phyloP scores from a whole-genome alignment of 352 stramenopile species.

The Elongisporangium anandrum region DNA sequence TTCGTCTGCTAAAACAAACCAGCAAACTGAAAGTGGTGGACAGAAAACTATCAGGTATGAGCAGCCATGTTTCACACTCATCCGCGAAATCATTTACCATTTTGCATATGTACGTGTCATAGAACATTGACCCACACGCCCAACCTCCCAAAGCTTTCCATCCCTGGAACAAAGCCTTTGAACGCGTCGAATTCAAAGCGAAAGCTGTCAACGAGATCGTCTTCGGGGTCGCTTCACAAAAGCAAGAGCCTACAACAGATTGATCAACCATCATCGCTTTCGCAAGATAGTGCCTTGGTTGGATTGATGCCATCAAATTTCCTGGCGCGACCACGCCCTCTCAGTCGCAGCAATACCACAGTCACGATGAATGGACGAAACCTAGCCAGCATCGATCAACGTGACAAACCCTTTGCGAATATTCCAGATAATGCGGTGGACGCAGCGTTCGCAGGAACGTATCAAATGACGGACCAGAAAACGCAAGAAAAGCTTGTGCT shows the following conservation, averaged over 20 bases:
- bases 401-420: not conserved
- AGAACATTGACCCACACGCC: slow-evolving; percentile 13
- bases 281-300: not conserved
- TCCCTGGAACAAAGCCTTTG: slow-evolving; percentile 39
- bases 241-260: slow-evolving; percentile 8
- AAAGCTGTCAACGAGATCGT: slow-evolving; percentile 13
- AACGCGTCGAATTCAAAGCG: slow-evolving; percentile 24
- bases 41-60: slow-evolving; percentile 1
- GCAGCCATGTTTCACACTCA: too few species aligned
- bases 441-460: slow-evolving; percentile 39
- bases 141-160: slow-evolving; percentile 52
- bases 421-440: slow-evolving; percentile 17
- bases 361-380: not conserved
- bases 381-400: not conserved
- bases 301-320: not conserved
- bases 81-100: too few species aligned
- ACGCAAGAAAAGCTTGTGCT: slow-evolving; percentile 64
- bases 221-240: not conserved
- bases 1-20: not conserved
- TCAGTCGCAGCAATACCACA: not conserved
- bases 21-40: not conserved
- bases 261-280: not conserved
- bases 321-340: not conserved
- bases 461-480: slow-evolving; percentile 63
- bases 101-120: not conserved